A percentile compares a stretch with the other conserved stretches of the same genome.
Evolutionary conservation across 225 moss, liverwort and hornwort genomes (phyloP).

Genomic region (Sphagnum tenellum): DNA sequence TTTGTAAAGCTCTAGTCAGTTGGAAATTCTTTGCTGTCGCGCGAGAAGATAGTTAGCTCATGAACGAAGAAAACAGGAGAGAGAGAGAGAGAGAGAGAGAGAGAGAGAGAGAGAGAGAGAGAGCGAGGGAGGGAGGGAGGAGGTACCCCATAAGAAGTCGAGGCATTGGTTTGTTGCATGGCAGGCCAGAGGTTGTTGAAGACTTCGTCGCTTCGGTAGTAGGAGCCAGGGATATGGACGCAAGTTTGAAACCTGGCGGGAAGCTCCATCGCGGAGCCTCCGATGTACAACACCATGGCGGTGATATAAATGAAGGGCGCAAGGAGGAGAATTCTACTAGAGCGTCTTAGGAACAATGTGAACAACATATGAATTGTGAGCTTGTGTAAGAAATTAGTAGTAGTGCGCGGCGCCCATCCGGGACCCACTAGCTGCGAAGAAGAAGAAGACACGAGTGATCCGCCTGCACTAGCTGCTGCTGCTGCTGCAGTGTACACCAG

Average conservation of each 20-base stretch:
- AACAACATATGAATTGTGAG: constrained; percentile 10
- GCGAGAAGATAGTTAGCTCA: not conserved
- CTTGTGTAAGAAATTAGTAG: not conserved
- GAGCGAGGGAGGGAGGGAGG: not conserved
- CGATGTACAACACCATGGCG: constrained; percentile 48
- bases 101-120: not conserved
- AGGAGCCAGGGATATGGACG: constrained; percentile 27
- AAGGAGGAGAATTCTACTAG: constrained; percentile 30
- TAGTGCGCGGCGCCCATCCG: not conserved
- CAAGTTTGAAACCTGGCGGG: not conserved
- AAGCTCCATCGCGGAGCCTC: constrained; percentile 10
- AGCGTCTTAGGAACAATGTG: constrained; percentile 33
- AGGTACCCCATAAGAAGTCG: constrained; percentile 46
- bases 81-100: not conserved
- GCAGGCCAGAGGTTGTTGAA: constrained; percentile 79
- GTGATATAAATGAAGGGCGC: constrained; percentile 44
- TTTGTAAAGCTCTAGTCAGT: too few species aligned
- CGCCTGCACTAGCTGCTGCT: too few species aligned
- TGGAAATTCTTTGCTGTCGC: too few species aligned
- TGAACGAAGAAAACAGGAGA: not conserved
- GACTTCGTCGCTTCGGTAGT: constrained; percentile 73
- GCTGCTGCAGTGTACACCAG: not conserved
- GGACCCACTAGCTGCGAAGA: not conserved
- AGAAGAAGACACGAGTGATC: too few species aligned
- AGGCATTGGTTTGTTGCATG: constrained; percentile 48